A percentile compares a stretch with the other conserved stretches of the same genome.
These are phyloP conservation scores for Prunus davidiana DNA, from an alignment of 306 rosid genomes.

Conservation along the genomic window DNA sequence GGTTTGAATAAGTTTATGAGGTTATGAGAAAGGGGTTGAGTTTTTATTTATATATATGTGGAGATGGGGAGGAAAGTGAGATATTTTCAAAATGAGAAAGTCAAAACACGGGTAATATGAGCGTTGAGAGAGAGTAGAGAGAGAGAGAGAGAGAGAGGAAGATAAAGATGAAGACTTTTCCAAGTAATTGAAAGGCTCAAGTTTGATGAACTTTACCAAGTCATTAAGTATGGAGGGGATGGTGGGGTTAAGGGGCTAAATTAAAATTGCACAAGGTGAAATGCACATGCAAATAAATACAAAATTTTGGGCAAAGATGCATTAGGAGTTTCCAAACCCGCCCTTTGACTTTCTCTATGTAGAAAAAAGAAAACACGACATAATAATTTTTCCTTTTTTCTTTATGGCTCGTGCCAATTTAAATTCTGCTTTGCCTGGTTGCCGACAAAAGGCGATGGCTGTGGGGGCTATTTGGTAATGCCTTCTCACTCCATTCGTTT, in stretches of 20 bases:
- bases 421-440: not conserved
- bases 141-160: not conserved
- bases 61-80: constrained; percentile 8
- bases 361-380: not conserved
- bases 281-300: not conserved
- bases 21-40: not conserved
- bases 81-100: constrained; percentile 33
- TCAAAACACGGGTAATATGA: constrained; percentile 43
- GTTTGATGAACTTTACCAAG: constrained; percentile 27
- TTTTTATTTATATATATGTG: constrained; percentile 21
- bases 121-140: constrained; percentile 8
- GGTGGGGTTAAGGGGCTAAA: not conserved
- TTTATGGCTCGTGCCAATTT: not conserved
- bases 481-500: constrained; percentile 7
- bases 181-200: constrained; percentile 35
- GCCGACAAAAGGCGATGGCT: constrained; percentile 19
- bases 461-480: not conserved
- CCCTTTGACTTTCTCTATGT: constrained; percentile 7
- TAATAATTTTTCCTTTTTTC: not conserved
- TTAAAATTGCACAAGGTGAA: not conserved
- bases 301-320: not conserved
- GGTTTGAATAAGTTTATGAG: constrained; percentile 23
- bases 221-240: not conserved
- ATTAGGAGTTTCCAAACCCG: not conserved
- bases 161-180: constrained; percentile 33